phyloP scores from a whole-genome alignment of 192 early-diverging fungal species.

The Gigaspora rosea region DNA sequence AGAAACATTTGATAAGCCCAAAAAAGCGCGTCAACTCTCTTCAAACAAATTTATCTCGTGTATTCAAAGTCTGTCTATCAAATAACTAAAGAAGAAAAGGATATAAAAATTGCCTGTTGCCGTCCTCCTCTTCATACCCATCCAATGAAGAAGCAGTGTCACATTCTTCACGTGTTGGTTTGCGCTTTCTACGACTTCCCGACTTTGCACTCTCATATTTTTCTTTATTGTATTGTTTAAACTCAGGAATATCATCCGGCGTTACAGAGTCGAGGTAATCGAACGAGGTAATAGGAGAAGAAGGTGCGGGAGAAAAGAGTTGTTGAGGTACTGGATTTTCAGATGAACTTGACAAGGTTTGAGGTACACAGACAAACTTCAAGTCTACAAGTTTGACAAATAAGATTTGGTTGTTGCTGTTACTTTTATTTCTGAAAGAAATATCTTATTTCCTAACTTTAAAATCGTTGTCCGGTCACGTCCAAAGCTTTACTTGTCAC shows the following conservation, averaged over 20 bases:
- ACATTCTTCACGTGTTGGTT: constrained; percentile 29
- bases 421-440: not conserved
- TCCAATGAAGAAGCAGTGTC: constrained; percentile 30
- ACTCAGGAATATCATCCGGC: constrained; percentile 24
- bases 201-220: constrained; percentile 32
- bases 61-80: not conserved
- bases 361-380: not conserved
- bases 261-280: constrained; percentile 5
- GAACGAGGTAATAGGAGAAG: not conserved
- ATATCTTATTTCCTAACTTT: not conserved
- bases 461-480: not conserved
- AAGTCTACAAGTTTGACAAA: not conserved
- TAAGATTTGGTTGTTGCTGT: not conserved
- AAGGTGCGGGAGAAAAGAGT: not conserved
- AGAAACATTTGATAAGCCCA: not conserved
- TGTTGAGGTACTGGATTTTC: not conserved
- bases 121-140: constrained; percentile 28
- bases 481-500: constrained; percentile 5
- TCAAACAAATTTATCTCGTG: not conserved
- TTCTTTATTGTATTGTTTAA: constrained; percentile 31
- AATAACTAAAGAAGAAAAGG: not conserved
- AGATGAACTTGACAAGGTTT: not conserved
- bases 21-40: not conserved
- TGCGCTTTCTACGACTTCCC: constrained; percentile 29
- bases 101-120: constrained; percentile 17